Conservation (phyloP, 192 early-diverging fungal genomes). For the Gonapodya sp. region DNA sequence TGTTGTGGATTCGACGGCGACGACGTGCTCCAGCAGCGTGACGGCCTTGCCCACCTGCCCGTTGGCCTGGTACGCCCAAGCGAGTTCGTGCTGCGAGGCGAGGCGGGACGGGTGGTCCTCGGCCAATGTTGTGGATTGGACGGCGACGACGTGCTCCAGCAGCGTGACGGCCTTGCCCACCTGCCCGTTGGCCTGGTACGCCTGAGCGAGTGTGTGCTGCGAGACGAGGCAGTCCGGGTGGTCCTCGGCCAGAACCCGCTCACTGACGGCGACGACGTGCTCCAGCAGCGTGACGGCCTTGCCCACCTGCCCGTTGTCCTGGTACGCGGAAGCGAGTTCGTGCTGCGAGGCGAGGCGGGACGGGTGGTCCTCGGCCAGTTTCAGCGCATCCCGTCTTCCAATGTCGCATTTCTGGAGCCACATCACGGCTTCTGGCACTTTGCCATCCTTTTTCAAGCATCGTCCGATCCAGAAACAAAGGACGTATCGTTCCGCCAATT, state of each 20-base stretch:
- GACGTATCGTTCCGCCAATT: background rate
- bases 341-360: background rate
- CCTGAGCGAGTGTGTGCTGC: background rate
- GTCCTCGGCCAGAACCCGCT: background rate
- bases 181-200: background rate
- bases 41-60: background rate
- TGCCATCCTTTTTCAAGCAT: background rate
- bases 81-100: background rate
- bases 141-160: background rate
- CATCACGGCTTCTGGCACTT: background rate
- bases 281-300: background rate
- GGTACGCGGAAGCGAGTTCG: background rate
- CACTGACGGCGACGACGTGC: background rate
- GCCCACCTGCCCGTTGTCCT: background rate
- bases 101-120: background rate
- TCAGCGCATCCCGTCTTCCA: background rate
- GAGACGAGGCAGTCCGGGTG: background rate
- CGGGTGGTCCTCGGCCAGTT: background rate
- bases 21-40: background rate
- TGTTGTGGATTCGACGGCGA: no score
- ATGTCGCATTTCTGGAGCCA: background rate
- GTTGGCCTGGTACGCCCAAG: background rate
- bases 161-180: background rate
- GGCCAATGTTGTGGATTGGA: background rate
- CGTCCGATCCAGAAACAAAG: background rate